A percentile compares a stretch with the other conserved stretches of the same genome.
Evolutionary conservation across 441 rosid species (phyloP).

Genomic region (Adansonia madagascariensis): DNA sequence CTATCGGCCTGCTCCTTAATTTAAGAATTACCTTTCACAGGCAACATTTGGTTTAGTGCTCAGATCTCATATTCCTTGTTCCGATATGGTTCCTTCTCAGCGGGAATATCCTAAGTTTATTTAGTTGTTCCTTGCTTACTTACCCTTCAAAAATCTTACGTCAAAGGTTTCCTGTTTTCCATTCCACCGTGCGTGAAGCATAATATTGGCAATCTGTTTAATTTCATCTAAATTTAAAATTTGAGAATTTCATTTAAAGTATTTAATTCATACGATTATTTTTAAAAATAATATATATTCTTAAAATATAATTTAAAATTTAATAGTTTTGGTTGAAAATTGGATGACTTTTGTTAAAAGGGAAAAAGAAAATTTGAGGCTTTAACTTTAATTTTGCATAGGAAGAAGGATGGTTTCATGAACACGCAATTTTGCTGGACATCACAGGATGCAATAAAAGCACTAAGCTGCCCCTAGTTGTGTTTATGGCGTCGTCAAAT

Average conservation of each 20-base stretch:
- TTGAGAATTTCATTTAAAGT: too few relatives aligned
- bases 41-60: not conserved
- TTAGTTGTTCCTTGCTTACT: not conserved
- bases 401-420: not conserved
- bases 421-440: not conserved
- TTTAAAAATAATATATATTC: too few relatives aligned
- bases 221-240: too few relatives aligned
- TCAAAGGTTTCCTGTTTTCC: too few relatives aligned
- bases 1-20: not conserved
- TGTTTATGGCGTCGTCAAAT: not conserved
- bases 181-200: too few relatives aligned
- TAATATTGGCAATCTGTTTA: too few relatives aligned
- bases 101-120: not conserved
- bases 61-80: not conserved
- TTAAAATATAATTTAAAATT: too few relatives aligned
- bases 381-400: not conserved
- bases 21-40: not conserved
- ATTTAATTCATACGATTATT: too few relatives aligned
- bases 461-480: not conserved
- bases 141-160: too few relatives aligned
- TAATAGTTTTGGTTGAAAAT: too few relatives aligned
- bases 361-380: too few relatives aligned
- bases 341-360: too few relatives aligned
- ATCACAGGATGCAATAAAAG: not conserved
- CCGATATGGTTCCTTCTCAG: not conserved